Evolutionary conservation across 495 filamentous ascomycete genomes (phyloP).

Genomic region (Penicillium lividum): DNA sequence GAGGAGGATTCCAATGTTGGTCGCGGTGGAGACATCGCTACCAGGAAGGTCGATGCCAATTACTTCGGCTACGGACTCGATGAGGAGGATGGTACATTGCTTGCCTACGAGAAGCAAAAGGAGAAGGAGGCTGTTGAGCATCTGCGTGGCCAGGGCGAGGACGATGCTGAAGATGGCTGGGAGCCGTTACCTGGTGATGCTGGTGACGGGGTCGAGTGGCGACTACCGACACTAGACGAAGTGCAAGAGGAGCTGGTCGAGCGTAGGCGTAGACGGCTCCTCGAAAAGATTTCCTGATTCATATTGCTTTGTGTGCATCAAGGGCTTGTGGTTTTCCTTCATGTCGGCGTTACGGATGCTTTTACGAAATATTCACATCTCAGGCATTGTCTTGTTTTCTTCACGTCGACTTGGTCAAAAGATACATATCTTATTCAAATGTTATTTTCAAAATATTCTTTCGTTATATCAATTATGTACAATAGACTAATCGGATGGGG

Average conservation of each 20-base stretch:
- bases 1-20: slow-evolving; percentile 59
- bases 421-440: slow-evolving; percentile 9
- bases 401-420: slow-evolving; percentile 18
- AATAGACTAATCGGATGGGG: slow-evolving; percentile 22
- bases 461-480: slow-evolving; percentile 25
- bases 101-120: slow-evolving; percentile 80
- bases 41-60: slow-evolving; percentile 83
- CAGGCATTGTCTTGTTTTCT: slow-evolving; percentile 18
- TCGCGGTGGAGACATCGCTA: slow-evolving; percentile 65
- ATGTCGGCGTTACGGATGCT: slow-evolving; percentile 31
- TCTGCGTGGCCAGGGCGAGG: slow-evolving; percentile 51
- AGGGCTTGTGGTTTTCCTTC: slow-evolving; percentile 4
- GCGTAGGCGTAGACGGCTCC: slow-evolving; percentile 72
- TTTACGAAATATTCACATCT: slow-evolving; percentile 25
- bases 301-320: background rate
- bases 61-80: slow-evolving; percentile 96
- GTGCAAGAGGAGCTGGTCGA: slow-evolving; percentile 92
- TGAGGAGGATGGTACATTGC: slow-evolving; percentile 84
- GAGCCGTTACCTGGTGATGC: slow-evolving; percentile 81
- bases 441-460: slow-evolving; percentile 9
- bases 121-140: slow-evolving; percentile 78
- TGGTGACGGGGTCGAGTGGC: slow-evolving; percentile 83
- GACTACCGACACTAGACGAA: slow-evolving; percentile 81
- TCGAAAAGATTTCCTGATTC: slow-evolving; percentile 74
- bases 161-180: slow-evolving; percentile 64